Percentiles rank a stretch among this genome's conserved stretches.
phyloP scores from a whole-genome alignment of 164 flowering plant species.

The Vitis riparia region DNA sequence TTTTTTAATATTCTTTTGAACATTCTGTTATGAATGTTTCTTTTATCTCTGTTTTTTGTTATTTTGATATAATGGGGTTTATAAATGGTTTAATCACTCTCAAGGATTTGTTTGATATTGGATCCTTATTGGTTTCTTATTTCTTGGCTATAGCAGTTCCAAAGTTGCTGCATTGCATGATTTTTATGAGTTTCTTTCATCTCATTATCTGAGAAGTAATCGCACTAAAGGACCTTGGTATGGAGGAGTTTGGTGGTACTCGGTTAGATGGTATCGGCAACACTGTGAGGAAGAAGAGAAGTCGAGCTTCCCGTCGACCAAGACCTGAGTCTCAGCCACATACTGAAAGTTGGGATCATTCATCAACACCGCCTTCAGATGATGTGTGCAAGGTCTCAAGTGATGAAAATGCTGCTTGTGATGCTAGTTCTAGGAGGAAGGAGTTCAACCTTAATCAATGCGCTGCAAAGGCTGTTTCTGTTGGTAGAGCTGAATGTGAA shows the following conservation, averaged over 20 bases:
- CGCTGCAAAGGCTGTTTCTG: slow-evolving; percentile 26
- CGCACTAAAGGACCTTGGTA: background rate
- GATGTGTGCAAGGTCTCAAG: slow-evolving; percentile 53
- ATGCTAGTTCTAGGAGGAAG: slow-evolving; percentile 37
- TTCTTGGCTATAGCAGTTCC: background rate
- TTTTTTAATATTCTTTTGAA: background rate
- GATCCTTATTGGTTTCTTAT: background rate
- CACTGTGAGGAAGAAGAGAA: slow-evolving; percentile 60
- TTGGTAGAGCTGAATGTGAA: slow-evolving; percentile 34
- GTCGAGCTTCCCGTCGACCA: slow-evolving; percentile 58
- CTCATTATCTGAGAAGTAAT: slow-evolving; percentile 2
- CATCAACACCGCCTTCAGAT: slow-evolving; percentile 52
- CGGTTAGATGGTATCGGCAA: slow-evolving; percentile 31
- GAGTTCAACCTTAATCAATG: slow-evolving; percentile 54
- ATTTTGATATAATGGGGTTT: background rate
- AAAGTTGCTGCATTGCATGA: background rate
- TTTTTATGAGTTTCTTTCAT: background rate
- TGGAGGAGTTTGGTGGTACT: slow-evolving; percentile 57
- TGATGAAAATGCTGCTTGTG: slow-evolving; percentile 47
- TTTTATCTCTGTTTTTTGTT: background rate
- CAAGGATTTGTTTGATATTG: background rate
- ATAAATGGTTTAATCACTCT: background rate
- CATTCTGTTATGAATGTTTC: background rate
- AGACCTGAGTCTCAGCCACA: slow-evolving; percentile 48
- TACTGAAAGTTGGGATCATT: slow-evolving; percentile 32